Evolutionary conservation across 129 eudicot genomes (phyloP), one percentile per base, ranked within the genome.

Genomic region (Rutidosis leptorrhynchoides): DNA sequence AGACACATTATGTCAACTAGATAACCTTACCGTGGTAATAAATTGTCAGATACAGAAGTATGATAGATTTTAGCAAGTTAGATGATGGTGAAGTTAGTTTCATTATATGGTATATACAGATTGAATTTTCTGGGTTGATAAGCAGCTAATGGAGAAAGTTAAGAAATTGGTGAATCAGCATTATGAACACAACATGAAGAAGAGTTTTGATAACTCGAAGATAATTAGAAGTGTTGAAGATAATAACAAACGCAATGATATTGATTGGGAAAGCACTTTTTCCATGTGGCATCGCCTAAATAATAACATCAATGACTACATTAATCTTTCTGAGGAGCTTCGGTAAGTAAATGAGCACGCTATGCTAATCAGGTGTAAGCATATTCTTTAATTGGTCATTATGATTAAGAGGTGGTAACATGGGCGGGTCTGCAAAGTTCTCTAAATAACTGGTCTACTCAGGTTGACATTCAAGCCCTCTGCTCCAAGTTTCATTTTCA

Each of bases 251-350:
- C 77, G 78, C 57, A 62, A 61, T 19, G 67, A 69, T 52, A 67
- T 73, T 15, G 96, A 92, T 52, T 92, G 98, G 98, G 98, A 92
- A 76, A 88, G 83, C 75, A 75, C 90, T 24, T 88, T 87, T 74
- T 88, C 85, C 75, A 62, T 85, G 42, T 77, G 83, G 79, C 96
- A 91, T 80, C 90, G 87, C 24, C 96, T 96, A 0, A 49, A 75
- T 61, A 85, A 87, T 29, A 83, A 81, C 73, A 81, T 87, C 77
- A 70, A 83, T n/a, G 81, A 80, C 59, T 69, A 78, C 64, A 54
- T 76, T 35, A 62, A 79, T 61, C 78, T 90, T 78, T 79, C 95
- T 3, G 67, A 74, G 62, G 89, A 87, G 21, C 82, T 87, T 6
- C 70, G 87, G 97, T 84, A 64, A 82, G 79, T 77, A 24, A 30